Evolutionary conservation across 1,139 yeast species (phyloP).

Genomic region (Geotrichum restrictum): DNA sequence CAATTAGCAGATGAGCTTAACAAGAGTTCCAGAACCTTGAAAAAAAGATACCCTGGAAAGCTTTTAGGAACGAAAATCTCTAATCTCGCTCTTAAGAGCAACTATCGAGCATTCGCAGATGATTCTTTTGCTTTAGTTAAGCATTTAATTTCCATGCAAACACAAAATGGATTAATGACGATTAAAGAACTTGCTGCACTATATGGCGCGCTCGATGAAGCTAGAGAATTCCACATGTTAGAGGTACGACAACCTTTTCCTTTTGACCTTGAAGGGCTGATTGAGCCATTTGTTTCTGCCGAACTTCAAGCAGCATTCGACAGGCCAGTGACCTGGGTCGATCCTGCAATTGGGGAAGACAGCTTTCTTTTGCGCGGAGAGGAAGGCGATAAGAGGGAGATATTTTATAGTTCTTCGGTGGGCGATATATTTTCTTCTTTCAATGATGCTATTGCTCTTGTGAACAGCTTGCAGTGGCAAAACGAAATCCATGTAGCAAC

Average conservation of each 20-base stretch:
- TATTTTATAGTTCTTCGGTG: conserved; percentile 53
- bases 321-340: conserved; percentile 49
- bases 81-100: conserved; percentile 51
- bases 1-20: conserved; percentile 59
- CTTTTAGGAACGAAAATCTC: conserved; percentile 59
- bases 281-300: conserved; percentile 53
- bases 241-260: conserved; percentile 47
- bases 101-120: conserved; percentile 57
- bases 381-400: background rate
- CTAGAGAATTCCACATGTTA: conserved; percentile 54
- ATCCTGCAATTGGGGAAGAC: conserved; percentile 55
- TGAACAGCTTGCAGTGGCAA: conserved; percentile 58
- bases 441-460: conserved; percentile 52
- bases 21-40: conserved; percentile 50
- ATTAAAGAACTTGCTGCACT: conserved; percentile 61
- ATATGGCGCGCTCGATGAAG: conserved; percentile 53
- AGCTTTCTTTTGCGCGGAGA: conserved; percentile 48
- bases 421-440: conserved; percentile 64
- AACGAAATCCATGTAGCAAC: conserved; percentile 58
- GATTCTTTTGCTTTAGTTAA: conserved; percentile 61
- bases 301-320: conserved; percentile 56
- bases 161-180: conserved; percentile 39
- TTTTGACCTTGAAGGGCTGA: conserved; percentile 56
- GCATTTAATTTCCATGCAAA: conserved; percentile 48
- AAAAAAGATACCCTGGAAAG: conserved; percentile 59